Percentiles rank a stretch among this genome's conserved stretches.
Conservation (phyloP, 176 grass and related monocot genomes). For the Carex kokanica region DNA sequence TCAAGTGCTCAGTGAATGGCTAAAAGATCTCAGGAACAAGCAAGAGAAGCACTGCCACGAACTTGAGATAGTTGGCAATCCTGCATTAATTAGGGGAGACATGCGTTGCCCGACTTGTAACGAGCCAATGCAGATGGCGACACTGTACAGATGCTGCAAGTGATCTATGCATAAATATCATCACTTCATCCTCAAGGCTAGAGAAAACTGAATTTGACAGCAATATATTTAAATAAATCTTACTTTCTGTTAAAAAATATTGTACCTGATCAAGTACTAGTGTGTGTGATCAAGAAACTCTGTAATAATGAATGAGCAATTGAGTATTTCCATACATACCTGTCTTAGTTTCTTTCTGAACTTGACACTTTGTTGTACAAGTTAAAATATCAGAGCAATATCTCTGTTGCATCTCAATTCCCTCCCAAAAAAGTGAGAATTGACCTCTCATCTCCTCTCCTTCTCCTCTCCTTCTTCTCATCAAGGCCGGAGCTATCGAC, state of each 20-base stretch:
- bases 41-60: conserved; percentile 13
- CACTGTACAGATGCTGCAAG: conserved; percentile 13
- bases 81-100: not conserved
- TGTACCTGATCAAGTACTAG: not conserved
- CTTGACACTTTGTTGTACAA: not conserved
- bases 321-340: not conserved
- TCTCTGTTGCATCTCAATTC: too few species aligned
- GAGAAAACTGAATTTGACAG: not conserved
- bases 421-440: too few species aligned
- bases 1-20: not conserved
- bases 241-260: not conserved
- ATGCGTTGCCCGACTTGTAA: conserved; percentile 17
- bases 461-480: too few species aligned
- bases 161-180: not conserved
- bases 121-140: not conserved
- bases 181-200: not conserved
- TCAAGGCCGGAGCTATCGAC: too few species aligned
- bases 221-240: not conserved
- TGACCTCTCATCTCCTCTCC: too few species aligned
- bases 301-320: not conserved
- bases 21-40: not conserved
- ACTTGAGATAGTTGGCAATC: not conserved
- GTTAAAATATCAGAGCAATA: too few species aligned
- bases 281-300: not conserved
- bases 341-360: not conserved